phyloP scores from a whole-genome alignment of 305 asterid species.

The Fraxinus ornus region DNA sequence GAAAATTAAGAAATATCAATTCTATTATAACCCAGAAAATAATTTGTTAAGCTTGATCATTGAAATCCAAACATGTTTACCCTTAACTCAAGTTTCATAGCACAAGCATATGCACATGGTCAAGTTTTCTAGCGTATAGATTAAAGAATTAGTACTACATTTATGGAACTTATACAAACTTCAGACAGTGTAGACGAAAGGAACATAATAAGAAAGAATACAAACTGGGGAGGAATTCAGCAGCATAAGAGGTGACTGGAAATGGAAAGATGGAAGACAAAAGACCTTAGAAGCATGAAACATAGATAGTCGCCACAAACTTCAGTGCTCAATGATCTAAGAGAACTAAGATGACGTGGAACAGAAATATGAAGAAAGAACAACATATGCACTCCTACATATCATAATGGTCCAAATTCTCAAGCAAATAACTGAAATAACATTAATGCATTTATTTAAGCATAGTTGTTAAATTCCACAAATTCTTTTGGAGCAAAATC shows the following conservation, averaged over 20 bases:
- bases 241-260: not conserved
- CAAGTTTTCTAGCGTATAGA: not conserved
- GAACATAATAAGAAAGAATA: not conserved
- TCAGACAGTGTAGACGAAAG: constrained; percentile 1
- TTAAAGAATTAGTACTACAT: constrained; percentile 10
- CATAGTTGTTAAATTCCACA: not conserved
- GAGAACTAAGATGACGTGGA: not conserved
- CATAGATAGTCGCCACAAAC: not conserved
- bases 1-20: constrained; percentile 23
- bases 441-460: not conserved
- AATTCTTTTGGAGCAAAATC: not conserved
- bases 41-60: not conserved
- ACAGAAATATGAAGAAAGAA: not conserved
- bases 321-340: constrained; percentile 6
- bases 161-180: not conserved
- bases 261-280: constrained; percentile 13
- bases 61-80: not conserved
- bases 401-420: not conserved
- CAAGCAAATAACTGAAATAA: not conserved
- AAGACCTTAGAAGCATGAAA: not conserved
- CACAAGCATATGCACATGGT: not conserved
- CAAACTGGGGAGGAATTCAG: not conserved
- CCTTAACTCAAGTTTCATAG: not conserved
- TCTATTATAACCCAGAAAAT: constrained; percentile 10
- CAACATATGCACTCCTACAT: not conserved